Evolutionary conservation across 2,329 filamentous ascomycete genomes (phyloP).

Genomic region (Diaporthe ilicicola): DNA sequence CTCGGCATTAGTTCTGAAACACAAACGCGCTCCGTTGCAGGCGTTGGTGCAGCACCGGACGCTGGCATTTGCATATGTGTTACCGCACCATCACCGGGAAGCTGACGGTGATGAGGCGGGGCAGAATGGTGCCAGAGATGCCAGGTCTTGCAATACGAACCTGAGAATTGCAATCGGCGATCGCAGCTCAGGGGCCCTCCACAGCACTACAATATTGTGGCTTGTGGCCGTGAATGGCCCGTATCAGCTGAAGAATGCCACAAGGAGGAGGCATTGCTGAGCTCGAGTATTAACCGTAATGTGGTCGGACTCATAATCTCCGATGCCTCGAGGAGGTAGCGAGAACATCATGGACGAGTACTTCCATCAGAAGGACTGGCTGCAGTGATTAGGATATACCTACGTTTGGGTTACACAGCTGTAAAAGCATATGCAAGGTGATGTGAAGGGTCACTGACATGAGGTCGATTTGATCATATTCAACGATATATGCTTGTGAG

Average conservation of each 20-base stretch:
- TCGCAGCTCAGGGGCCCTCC: too few relatives aligned
- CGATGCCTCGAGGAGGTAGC: neutral
- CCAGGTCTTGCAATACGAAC: neutral
- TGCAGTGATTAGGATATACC: slow-evolving; percentile 11
- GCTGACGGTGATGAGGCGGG: neutral
- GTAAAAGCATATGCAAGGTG: slow-evolving; percentile 7
- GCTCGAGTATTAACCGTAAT: neutral
- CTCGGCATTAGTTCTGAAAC: neutral
- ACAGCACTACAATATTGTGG: neutral
- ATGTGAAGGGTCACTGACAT: neutral
- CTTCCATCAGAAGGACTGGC: neutral
- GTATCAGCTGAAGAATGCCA: neutral
- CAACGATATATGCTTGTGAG: neutral
- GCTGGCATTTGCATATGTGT: neutral
- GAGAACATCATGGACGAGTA: neutral
- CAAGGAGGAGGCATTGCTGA: neutral
- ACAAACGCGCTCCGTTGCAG: neutral
- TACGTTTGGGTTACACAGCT: neutral
- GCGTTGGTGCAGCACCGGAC: slow-evolving; percentile 8
- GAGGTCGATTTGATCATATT: slow-evolving; percentile 3
- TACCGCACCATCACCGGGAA: neutral
- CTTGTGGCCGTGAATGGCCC: neutral
- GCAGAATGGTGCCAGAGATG: neutral
- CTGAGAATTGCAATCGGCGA: neutral
- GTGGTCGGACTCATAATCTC: neutral